A percentile compares a stretch with the other conserved stretches of the same genome.
Evolutionary conservation across 164 flowering plant species (phyloP).

Genomic region (Litsea cubeba): DNA sequence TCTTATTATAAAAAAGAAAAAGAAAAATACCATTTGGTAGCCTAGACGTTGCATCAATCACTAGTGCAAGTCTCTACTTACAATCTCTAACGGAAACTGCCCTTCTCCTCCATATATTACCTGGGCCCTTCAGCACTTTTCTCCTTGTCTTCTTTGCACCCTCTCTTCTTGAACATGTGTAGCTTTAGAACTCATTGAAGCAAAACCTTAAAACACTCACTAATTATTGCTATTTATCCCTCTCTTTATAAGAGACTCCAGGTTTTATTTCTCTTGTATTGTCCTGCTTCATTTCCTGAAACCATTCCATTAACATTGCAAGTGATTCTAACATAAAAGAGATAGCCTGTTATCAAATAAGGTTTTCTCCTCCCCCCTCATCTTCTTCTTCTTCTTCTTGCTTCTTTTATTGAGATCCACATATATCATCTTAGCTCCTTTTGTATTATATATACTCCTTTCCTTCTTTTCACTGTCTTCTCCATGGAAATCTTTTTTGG

Average conservation of each 20-base stretch:
- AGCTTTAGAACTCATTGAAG: background rate
- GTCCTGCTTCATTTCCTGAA: background rate
- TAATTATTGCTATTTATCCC: background rate
- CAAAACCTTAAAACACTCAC: background rate
- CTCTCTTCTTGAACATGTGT: background rate
- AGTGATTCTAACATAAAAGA: background rate
- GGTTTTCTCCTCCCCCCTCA: background rate
- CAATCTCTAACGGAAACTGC: conserved; percentile 7
- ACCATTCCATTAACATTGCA: too few relatives aligned
- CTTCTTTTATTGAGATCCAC: too few relatives aligned
- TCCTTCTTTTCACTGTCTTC: too few relatives aligned
- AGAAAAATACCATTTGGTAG: background rate
- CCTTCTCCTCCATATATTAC: conserved; percentile 7
- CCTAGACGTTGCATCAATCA: conserved; percentile 3
- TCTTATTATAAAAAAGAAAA: background rate
- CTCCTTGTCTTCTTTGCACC: conserved; percentile 10
- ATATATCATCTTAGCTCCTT: too few relatives aligned
- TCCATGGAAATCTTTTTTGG: too few relatives aligned
- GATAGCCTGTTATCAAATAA: background rate
- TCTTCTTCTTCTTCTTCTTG: too few relatives aligned
- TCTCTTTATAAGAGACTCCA: background rate
- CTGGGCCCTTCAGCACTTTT: conserved; percentile 1
- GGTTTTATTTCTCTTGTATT: background rate
- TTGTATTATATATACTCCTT: too few relatives aligned
- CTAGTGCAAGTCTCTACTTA: background rate